A percentile compares a stretch with the other conserved stretches of the same genome.
phyloP scores from a whole-genome alignment of 495 filamentous ascomycete species.

The Evernia prunastri region DNA sequence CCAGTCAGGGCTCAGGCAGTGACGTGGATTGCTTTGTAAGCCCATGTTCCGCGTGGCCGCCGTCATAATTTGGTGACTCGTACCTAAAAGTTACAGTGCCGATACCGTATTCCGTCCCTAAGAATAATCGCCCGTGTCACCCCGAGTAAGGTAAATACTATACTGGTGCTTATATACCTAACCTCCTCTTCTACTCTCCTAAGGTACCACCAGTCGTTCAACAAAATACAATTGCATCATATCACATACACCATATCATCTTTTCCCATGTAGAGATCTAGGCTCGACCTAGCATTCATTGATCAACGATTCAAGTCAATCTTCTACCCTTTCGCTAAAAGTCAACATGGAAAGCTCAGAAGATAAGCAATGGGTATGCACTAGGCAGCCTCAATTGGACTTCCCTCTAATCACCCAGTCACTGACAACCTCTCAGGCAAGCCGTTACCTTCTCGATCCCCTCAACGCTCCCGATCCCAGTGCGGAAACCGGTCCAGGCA shows the following conservation, averaged over 20 bases:
- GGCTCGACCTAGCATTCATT: neutral
- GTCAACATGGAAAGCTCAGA: conserved; percentile 32
- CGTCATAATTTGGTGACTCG: no score
- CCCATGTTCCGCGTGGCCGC: neutral
- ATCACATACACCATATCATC: no score
- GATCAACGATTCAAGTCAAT: no score
- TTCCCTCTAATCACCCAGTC: neutral
- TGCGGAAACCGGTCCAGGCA: conserved; percentile 46
- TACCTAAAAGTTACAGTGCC: no score
- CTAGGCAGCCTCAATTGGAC: neutral
- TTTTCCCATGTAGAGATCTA: no score
- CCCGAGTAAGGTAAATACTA: no score
- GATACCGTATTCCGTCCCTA: no score
- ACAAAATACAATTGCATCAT: no score
- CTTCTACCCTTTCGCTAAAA: neutral
- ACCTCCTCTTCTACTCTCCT: no score
- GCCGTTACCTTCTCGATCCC: conserved; percentile 53
- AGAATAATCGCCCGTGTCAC: no score
- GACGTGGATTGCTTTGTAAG: neutral
- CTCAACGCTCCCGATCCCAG: conserved; percentile 48
- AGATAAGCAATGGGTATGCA: conserved; percentile 37
- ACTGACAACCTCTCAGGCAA: conserved; percentile 29
- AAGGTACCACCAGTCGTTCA: no score
- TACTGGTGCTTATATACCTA: no score
- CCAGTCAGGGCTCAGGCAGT: neutral